These are phyloP conservation scores for Amesomyces nigricolor DNA, from an alignment of 2,329 filamentous ascomycete genomes.

Conservation along the genomic window DNA sequence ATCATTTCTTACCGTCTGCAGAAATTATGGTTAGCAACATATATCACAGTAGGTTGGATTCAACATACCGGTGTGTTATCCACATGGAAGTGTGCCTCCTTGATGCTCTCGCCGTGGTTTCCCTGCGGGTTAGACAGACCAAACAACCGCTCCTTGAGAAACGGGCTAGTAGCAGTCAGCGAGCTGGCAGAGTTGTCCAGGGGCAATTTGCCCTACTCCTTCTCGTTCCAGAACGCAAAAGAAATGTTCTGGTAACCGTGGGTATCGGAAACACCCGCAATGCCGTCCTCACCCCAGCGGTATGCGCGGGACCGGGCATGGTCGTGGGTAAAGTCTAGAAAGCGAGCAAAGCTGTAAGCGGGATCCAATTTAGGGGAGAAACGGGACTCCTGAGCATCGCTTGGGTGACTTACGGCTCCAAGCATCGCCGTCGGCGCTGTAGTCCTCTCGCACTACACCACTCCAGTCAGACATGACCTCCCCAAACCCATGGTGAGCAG, in stretches of 20 bases:
- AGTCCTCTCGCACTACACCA: slow-evolving; percentile 77
- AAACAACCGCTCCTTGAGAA: slow-evolving; percentile 91
- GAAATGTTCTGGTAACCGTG: slow-evolving; percentile 89
- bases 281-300: slow-evolving; percentile 95
- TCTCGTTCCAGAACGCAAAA: slow-evolving; percentile 96
- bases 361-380: neutral
- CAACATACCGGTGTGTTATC: slow-evolving; percentile 75
- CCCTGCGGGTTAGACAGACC: slow-evolving; percentile 94
- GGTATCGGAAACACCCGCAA: slow-evolving; percentile 86
- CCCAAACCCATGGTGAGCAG: neutral
- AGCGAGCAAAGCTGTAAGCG: slow-evolving; percentile 13
- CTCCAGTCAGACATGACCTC: slow-evolving; percentile 16
- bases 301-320: slow-evolving; percentile 84
- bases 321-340: slow-evolving; percentile 83
- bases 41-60: neutral
- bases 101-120: slow-evolving; percentile 95
- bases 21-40: slow-evolving; percentile 23
- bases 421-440: slow-evolving; percentile 81
- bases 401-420: slow-evolving; percentile 73
- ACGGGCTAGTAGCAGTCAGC: slow-evolving; percentile 59
- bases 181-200: neutral
- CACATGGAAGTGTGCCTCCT: slow-evolving; percentile 92
- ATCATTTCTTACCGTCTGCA: slow-evolving; percentile 40
- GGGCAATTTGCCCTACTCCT: slow-evolving; percentile 60
- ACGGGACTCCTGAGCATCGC: neutral